A percentile compares a stretch with the other conserved stretches of the same genome.
phyloP scores from a whole-genome alignment of 202 grass and related monocot species.

The Dendrocalamus latiflorus region DNA sequence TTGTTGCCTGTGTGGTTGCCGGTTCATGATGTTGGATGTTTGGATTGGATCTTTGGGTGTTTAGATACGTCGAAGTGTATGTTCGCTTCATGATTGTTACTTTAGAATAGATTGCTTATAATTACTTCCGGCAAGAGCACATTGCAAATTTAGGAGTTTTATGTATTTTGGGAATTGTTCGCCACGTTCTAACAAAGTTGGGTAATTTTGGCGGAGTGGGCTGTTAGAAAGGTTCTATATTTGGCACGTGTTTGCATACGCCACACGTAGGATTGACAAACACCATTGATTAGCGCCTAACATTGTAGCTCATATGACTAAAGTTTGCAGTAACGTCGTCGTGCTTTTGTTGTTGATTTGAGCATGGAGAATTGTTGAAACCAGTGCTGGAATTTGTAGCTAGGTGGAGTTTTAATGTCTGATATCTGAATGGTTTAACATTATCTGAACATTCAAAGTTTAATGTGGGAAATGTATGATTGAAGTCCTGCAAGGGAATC shows the following conservation, averaged over 20 bases:
- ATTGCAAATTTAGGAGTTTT: background rate
- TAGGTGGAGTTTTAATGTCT: background rate
- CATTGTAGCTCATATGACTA: background rate
- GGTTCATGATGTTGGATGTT: background rate
- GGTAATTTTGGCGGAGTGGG: background rate
- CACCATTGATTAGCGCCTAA: background rate
- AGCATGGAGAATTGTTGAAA: background rate
- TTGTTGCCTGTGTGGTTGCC: background rate
- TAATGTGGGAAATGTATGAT: background rate
- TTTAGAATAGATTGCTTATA: background rate
- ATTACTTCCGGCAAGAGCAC: too few relatives aligned
- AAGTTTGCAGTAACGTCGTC: background rate
- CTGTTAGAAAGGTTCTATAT: background rate
- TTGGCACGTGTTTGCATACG: background rate
- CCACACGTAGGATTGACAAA: background rate
- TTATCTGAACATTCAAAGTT: background rate
- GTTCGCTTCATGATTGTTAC: background rate
- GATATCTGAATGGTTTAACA: background rate
- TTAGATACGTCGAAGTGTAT: background rate
- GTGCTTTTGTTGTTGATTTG: background rate
- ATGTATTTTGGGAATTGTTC: background rate
- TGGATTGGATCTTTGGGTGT: slow-evolving; percentile 26
- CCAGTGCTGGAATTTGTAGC: background rate
- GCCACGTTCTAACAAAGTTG: background rate
- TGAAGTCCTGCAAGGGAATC: background rate